These are phyloP conservation scores for Polytrichum commune DNA, from an alignment of 225 moss, liverwort and hornwort species.

Conservation along the genomic window DNA sequence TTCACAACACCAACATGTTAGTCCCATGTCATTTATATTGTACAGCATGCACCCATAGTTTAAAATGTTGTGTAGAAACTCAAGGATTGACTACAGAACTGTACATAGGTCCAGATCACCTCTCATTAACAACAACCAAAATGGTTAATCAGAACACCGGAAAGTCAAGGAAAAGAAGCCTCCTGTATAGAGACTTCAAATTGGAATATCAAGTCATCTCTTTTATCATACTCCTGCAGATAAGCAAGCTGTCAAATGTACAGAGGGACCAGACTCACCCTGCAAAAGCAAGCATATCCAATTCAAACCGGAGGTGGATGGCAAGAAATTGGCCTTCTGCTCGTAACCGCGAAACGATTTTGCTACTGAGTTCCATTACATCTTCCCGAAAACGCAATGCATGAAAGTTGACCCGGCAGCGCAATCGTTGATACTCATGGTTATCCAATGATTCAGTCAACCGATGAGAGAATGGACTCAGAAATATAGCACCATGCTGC, in stretches of 20 bases:
- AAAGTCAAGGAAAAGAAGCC: not conserved
- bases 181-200: too few relatives aligned
- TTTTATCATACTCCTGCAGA: not conserved
- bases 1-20: not conserved
- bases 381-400: slow-evolving; percentile 74
- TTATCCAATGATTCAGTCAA: slow-evolving; percentile 70
- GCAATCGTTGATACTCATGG: slow-evolving; percentile 85
- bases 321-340: slow-evolving; percentile 74
- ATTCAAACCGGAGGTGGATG: slow-evolving; percentile 78
- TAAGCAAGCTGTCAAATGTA: slow-evolving; percentile 6
- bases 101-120: too few relatives aligned
- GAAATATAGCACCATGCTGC: slow-evolving; percentile 82
- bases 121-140: slow-evolving; percentile 8
- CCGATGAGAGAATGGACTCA: slow-evolving; percentile 81
- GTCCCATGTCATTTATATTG: not conserved
- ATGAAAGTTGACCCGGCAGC: slow-evolving; percentile 93
- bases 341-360: slow-evolving; percentile 73
- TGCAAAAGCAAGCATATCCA: slow-evolving; percentile 80
- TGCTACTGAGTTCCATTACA: slow-evolving; percentile 70
- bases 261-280: slow-evolving; percentile 47
- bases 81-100: too few relatives aligned
- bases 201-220: not conserved
- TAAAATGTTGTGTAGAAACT: too few relatives aligned
- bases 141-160: not conserved
- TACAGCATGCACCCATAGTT: too few relatives aligned